Percentiles rank a stretch among this genome's conserved stretches.
Evolutionary conservation across 2,329 filamentous ascomycete species (phyloP).

Genomic region (Talaromyces amestolkiae): DNA sequence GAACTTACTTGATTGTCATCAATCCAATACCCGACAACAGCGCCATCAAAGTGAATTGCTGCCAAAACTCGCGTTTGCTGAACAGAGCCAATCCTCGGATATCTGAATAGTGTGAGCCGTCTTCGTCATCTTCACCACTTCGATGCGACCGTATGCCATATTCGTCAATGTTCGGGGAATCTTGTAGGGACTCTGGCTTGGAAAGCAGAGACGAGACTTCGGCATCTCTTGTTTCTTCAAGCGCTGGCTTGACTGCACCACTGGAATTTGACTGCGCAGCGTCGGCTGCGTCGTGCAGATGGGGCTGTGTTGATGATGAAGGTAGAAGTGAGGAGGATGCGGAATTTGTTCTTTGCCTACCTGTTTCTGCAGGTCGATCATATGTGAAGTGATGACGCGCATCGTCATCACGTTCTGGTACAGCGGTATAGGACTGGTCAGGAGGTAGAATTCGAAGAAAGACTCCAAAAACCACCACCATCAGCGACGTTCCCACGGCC

Average conservation of each 20-base stretch:
- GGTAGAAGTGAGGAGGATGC: conserved; percentile 27
- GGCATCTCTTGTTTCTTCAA: conserved; percentile 37
- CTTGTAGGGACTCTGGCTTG: conserved; percentile 51
- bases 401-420: conserved; percentile 38
- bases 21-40: conserved; percentile 89
- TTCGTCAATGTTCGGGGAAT: conserved; percentile 50
- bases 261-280: conserved; percentile 19
- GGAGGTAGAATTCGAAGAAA: conserved; percentile 75
- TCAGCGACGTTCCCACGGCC: conserved; percentile 70
- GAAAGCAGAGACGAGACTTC: conserved; percentile 79
- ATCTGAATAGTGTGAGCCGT: conserved; percentile 80
- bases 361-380: conserved; percentile 35
- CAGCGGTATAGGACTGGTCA: conserved; percentile 44
- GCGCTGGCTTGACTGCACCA: conserved; percentile 9
- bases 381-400: conserved; percentile 13
- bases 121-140: conserved; percentile 54
- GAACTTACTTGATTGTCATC: conserved; percentile 94
- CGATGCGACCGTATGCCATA: conserved; percentile 39
- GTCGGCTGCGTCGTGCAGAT: conserved; percentile 8
- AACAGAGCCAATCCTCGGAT: conserved; percentile 80
- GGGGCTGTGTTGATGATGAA: conserved; percentile 33
- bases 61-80: conserved; percentile 77
- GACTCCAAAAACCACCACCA: conserved; percentile 76
- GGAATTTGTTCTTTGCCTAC: conserved; percentile 36
- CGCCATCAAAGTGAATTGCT: conserved; percentile 81